Conservation (phyloP, 306 rosid species). For the Rosa persica region DNA sequence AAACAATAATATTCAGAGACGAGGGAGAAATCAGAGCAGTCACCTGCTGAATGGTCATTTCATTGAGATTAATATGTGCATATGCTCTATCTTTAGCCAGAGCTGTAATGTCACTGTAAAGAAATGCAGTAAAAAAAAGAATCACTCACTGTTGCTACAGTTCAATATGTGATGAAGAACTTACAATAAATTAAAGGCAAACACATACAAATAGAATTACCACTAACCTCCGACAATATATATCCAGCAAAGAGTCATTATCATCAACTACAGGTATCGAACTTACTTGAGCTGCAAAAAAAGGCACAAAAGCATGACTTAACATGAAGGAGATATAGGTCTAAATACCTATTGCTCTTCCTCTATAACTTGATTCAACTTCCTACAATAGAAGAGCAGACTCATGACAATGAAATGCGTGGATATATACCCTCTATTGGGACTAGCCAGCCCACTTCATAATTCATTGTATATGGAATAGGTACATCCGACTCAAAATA, state of each 20-base stretch:
- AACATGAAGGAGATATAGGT: conserved; percentile 1
- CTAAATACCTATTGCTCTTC: background rate
- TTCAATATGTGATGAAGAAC: conserved; percentile 4
- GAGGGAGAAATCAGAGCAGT: background rate
- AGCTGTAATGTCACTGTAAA: conserved; percentile 90
- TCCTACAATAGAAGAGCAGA: background rate
- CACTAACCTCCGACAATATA: conserved; percentile 97
- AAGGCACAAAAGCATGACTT: conserved; percentile 9
- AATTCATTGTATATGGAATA: background rate
- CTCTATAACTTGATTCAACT: background rate
- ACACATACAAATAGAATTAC: conserved; percentile 6
- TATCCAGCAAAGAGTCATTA: conserved; percentile 80
- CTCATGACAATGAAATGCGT: background rate
- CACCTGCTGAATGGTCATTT: conserved; percentile 95
- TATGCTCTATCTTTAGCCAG: conserved; percentile 97
- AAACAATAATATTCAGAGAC: background rate
- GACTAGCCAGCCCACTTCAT: background rate
- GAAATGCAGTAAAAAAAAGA: conserved; percentile 10
- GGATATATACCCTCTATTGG: background rate
- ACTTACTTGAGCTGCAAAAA: conserved; percentile 88
- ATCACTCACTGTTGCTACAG: background rate
- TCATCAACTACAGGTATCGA: conserved; percentile 96
- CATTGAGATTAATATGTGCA: conserved; percentile 85
- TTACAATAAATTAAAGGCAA: background rate
- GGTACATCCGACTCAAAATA: background rate